Percentiles rank a stretch among this genome's conserved stretches.
Evolutionary conservation across 129 eudicot genomes (phyloP).

Genomic region (Flaveria bidentis): DNA sequence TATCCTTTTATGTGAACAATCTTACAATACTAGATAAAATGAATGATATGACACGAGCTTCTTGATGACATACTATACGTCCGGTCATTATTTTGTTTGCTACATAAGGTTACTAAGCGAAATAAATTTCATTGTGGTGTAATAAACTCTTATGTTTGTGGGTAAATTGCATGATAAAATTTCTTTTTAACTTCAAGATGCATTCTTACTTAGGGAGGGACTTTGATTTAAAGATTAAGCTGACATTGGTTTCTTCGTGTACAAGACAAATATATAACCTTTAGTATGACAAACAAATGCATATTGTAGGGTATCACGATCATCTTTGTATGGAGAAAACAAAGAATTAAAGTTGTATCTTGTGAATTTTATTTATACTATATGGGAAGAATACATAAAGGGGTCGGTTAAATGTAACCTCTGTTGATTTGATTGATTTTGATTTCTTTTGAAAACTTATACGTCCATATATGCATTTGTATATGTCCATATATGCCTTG

Average conservation of each 20-base stretch:
- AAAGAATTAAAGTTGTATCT: neutral
- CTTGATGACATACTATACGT: neutral
- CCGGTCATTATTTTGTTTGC: neutral
- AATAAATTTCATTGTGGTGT: no score
- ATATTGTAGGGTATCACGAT: constrained; percentile 23
- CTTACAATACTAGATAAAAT: neutral
- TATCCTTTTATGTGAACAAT: neutral
- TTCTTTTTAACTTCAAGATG: neutral
- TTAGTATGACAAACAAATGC: constrained; percentile 29
- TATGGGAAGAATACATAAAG: neutral
- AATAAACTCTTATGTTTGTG: neutral
- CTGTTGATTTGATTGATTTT: no score
- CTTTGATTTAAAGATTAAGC: constrained; percentile 24
- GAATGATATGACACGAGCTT: neutral
- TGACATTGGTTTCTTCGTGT: constrained; percentile 45
- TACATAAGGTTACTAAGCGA: neutral
- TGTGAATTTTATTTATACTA: neutral
- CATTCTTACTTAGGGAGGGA: neutral
- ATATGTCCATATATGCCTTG: no score
- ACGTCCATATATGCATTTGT: no score
- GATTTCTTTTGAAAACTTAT: no score
- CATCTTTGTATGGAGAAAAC: neutral
- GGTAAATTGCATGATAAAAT: neutral
- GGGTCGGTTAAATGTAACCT: no score
- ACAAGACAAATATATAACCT: constrained; percentile 32